Percentiles rank a stretch among this genome's conserved stretches.
These are phyloP conservation scores for Citrus unshiu DNA, from an alignment of 345 rosid species.

Conservation along the genomic window DNA sequence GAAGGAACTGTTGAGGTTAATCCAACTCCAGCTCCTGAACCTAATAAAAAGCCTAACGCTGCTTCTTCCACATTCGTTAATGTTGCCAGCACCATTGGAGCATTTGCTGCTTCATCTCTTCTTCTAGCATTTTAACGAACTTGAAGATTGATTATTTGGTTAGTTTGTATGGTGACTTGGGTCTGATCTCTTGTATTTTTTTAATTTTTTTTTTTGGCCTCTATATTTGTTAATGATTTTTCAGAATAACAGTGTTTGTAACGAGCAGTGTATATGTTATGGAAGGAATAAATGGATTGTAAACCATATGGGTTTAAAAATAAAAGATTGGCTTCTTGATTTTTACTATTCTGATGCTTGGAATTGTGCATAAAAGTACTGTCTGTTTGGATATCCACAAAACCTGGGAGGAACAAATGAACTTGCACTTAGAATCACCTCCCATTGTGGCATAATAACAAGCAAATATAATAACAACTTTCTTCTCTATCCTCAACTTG, in stretches of 20 bases:
- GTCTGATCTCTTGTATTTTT: neutral
- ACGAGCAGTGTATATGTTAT: conserved; percentile 3
- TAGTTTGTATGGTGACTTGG: neutral
- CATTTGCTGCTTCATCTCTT: conserved; percentile 52
- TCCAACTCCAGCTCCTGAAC: conserved; percentile 56
- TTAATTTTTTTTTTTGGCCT: neutral
- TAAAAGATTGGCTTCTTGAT: neutral
- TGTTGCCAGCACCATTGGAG: conserved; percentile 32
- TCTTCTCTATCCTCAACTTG: neutral
- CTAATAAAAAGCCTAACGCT: conserved; percentile 26
- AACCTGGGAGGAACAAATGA: neutral
- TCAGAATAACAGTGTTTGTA: neutral
- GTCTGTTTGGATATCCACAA: neutral
- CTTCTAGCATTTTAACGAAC: conserved; percentile 27
- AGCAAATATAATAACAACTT: neutral
- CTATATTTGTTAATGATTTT: conserved; percentile 23
- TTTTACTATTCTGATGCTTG: no score
- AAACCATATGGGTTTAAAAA: neutral
- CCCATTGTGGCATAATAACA: neutral
- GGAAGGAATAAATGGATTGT: conserved; percentile 18
- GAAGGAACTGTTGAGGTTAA: conserved; percentile 27
- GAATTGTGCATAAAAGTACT: neutral
- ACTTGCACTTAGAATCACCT: neutral
- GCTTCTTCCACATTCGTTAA: conserved; percentile 34
- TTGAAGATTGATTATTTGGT: neutral